Evolutionary conservation across 225 moss, liverwort and hornwort species (phyloP).

Genomic region (Polytrichum commune): DNA sequence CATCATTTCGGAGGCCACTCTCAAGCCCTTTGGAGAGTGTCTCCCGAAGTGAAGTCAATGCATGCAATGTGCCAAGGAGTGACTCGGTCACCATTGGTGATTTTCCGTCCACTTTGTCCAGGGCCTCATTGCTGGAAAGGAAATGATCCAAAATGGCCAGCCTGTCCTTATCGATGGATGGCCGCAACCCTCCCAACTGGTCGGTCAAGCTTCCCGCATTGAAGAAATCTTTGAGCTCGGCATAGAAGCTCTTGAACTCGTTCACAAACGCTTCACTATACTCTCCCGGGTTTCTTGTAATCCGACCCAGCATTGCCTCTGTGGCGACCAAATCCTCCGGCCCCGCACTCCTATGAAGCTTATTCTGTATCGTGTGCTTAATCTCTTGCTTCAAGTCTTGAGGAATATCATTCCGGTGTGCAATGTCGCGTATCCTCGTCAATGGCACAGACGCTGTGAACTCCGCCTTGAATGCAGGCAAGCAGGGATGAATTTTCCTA

Average conservation of each 20-base stretch:
- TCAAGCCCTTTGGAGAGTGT: constrained; percentile 65
- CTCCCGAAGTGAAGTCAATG: constrained; percentile 66
- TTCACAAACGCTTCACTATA: constrained; percentile 81
- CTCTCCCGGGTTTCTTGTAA: constrained; percentile 66
- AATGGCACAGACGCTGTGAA: constrained; percentile 92
- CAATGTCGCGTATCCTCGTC: constrained; percentile 91
- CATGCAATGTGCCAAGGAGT: constrained; percentile 67
- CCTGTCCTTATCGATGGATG: constrained; percentile 62
- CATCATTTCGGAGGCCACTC: constrained; percentile 85
- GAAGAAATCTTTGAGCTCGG: constrained; percentile 93
- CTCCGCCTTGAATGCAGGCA: constrained; percentile 96
- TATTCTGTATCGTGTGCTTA: constrained; percentile 95
- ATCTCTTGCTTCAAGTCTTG: constrained; percentile 94
- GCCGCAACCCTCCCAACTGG: constrained; percentile 72
- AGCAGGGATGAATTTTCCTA: constrained; percentile 85
- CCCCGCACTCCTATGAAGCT: constrained; percentile 93
- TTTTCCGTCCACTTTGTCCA: constrained; percentile 47
- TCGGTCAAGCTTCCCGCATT: constrained; percentile 93
- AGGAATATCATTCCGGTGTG: constrained; percentile 92
- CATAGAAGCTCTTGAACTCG: constrained; percentile 74
- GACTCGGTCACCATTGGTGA: constrained; percentile 35
- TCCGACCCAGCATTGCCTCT: constrained; percentile 72
- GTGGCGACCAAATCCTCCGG: constrained; percentile 95
- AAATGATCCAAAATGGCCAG: constrained; percentile 59
- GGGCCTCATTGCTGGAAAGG: constrained; percentile 53